Percentiles rank a stretch among this genome's conserved stretches.
Evolutionary conservation across 2,329 filamentous ascomycete species (phyloP).

Genomic region (Ceratocystis colombiana): DNA sequence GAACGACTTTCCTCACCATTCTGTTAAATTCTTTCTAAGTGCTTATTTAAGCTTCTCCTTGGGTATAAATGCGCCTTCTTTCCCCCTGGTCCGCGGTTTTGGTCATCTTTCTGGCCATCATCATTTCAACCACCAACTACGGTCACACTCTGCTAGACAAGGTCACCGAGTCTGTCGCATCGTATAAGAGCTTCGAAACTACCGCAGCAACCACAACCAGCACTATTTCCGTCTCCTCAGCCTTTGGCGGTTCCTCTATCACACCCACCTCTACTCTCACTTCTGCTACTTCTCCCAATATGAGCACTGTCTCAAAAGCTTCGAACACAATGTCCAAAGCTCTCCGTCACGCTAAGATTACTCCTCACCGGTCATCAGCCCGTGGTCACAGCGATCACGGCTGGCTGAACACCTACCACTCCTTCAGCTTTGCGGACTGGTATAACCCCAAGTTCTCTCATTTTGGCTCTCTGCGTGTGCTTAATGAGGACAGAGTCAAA

Average conservation of each 20-base stretch:
- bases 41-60: background rate
- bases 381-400: slow-evolving; percentile 73
- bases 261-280: slow-evolving; percentile 18
- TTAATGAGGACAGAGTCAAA: slow-evolving; percentile 80
- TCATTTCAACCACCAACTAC: slow-evolving; percentile 31
- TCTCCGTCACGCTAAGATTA: slow-evolving; percentile 60
- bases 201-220: slow-evolving; percentile 25
- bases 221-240: slow-evolving; percentile 24
- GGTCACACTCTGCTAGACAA: slow-evolving; percentile 23
- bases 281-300: slow-evolving; percentile 26
- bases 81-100: slow-evolving; percentile 33
- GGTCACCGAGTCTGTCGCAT: slow-evolving; percentile 28
- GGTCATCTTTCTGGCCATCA: slow-evolving; percentile 35
- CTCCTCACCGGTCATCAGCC: slow-evolving; percentile 58
- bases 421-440: slow-evolving; percentile 69
- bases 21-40: background rate
- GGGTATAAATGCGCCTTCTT: slow-evolving; percentile 36
- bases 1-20: background rate
- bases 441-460: slow-evolving; percentile 56
- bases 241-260: slow-evolving; percentile 23
- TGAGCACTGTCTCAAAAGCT: slow-evolving; percentile 35
- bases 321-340: slow-evolving; percentile 49
- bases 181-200: background rate
- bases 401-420: slow-evolving; percentile 82
- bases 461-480: slow-evolving; percentile 69